These are phyloP conservation scores for Nicotiana rustica DNA, from an alignment of 305 asterid species.

Conservation along the genomic window DNA sequence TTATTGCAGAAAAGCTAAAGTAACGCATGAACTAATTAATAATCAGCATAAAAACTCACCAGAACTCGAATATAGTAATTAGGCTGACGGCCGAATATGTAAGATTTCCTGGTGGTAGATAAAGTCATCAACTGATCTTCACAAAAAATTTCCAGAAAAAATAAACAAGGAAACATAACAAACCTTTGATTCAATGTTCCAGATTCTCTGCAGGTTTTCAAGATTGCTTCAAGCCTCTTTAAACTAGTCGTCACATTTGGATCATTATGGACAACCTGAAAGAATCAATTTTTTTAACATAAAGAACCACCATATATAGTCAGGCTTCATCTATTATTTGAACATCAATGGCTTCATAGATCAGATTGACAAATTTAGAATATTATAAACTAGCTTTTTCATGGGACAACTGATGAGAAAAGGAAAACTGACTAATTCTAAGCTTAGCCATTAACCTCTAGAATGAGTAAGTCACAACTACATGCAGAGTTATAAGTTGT, in stretches of 20 bases:
- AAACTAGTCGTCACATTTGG: constrained; percentile 74
- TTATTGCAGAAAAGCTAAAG: background rate
- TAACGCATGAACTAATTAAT: background rate
- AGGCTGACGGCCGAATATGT: constrained; percentile 36
- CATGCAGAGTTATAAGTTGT: background rate
- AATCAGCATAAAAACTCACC: constrained; percentile 39
- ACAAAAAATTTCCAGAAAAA: background rate
- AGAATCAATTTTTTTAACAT: background rate
- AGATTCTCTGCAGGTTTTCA: constrained; percentile 77
- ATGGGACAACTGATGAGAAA: background rate
- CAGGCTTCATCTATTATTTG: background rate
- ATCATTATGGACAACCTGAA: constrained; percentile 70
- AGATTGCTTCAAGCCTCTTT: constrained; percentile 58
- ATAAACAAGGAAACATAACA: constrained; percentile 33
- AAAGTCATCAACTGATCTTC: constrained; percentile 23
- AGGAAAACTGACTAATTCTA: background rate
- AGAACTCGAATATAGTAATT: constrained; percentile 30
- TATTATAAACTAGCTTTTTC: too few species aligned
- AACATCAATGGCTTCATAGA: background rate
- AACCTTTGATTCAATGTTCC: constrained; percentile 76
- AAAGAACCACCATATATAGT: background rate
- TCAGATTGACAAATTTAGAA: background rate
- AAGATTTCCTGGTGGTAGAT: constrained; percentile 48
- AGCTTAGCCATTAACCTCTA: background rate
- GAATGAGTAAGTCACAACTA: background rate